A percentile compares a stretch with the other conserved stretches of the same genome.
Evolutionary conservation across 768 basidiomycete genomes (phyloP).

Genomic region (Lactarius quietus): DNA sequence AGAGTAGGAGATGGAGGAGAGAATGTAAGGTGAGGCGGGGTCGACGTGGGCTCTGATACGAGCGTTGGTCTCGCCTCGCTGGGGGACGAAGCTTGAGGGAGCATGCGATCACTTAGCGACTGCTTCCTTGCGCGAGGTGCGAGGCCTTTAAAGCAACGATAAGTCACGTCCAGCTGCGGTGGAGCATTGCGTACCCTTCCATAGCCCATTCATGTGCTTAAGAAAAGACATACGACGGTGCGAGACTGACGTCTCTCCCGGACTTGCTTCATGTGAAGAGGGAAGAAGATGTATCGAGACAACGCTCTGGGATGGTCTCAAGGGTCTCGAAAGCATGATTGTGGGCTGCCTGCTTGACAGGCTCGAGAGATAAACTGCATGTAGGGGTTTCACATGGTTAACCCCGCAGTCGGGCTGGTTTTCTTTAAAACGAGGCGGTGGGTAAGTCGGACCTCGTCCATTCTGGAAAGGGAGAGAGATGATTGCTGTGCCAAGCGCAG

Average conservation of each 20-base stretch:
- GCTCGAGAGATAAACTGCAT: neutral
- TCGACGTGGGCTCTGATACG: neutral
- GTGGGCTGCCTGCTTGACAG: neutral
- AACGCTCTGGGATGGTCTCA: constrained; percentile 7
- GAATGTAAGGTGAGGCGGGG: neutral
- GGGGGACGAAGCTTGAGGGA: constrained; percentile 4
- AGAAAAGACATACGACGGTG: neutral
- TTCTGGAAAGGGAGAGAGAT: neutral
- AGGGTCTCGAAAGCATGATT: constrained; percentile 13
- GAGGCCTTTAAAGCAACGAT: neutral
- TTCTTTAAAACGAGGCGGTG: neutral
- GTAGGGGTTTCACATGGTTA: neutral
- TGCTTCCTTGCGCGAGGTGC: neutral
- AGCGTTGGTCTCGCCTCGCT: neutral
- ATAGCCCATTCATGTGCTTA: constrained; percentile 4
- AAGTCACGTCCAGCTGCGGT: neutral
- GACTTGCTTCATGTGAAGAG: neutral
- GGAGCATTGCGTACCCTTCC: constrained; percentile 8
- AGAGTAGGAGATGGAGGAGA: constrained; percentile 1
- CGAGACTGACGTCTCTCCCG: neutral
- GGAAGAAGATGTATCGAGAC: neutral
- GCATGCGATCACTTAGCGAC: constrained; percentile 1
- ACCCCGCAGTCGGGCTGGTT: neutral
- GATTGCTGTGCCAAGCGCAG: neutral
- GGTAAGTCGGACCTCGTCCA: neutral